phyloP scores from a whole-genome alignment of 768 basidiomycete genomes.

The Hirschioporus abietinus region DNA sequence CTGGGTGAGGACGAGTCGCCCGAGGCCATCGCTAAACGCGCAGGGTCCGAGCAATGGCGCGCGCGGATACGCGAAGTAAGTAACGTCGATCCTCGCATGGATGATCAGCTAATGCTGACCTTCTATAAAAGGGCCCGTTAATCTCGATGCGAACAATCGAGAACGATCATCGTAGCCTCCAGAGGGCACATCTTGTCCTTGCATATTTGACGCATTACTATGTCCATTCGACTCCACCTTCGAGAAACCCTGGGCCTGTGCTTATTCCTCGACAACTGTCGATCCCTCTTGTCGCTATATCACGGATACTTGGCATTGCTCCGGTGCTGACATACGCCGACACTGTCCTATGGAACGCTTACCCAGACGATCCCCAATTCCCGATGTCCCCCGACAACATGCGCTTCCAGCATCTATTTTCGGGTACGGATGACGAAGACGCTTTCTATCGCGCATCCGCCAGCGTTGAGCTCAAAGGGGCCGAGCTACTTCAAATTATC shows the following conservation, averaged over 20 bases:
- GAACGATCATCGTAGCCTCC: constrained; percentile 53
- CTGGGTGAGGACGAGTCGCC: constrained; percentile 53
- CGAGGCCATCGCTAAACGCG: constrained; percentile 41
- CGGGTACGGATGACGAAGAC: constrained; percentile 77
- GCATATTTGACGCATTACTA: constrained; percentile 90
- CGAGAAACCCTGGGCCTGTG: constrained; percentile 33
- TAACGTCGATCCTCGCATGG: constrained; percentile 13
- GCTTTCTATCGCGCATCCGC: constrained; percentile 88
- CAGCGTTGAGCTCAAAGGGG: constrained; percentile 77
- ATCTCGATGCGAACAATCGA: constrained; percentile 52
- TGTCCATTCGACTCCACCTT: constrained; percentile 67
- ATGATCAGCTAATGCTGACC: constrained; percentile 10
- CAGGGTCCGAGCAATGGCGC: constrained; percentile 67
- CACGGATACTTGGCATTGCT: constrained; percentile 74
- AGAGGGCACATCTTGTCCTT: constrained; percentile 85
- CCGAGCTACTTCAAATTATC: constrained; percentile 81
- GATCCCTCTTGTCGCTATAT: constrained; percentile 72
- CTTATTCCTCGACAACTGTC: constrained; percentile 73
- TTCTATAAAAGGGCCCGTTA: constrained; percentile 57
- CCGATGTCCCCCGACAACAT: constrained; percentile 73
- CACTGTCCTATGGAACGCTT: constrained; percentile 93
- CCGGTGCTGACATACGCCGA: constrained; percentile 95
- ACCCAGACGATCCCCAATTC: constrained; percentile 46
- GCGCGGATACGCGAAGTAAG: constrained; percentile 56
- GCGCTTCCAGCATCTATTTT: constrained; percentile 68